These are phyloP conservation scores for Moesziomyces sp. DNA, from an alignment of 1,284 basidiomycete genomes.

Conservation along the genomic window DNA sequence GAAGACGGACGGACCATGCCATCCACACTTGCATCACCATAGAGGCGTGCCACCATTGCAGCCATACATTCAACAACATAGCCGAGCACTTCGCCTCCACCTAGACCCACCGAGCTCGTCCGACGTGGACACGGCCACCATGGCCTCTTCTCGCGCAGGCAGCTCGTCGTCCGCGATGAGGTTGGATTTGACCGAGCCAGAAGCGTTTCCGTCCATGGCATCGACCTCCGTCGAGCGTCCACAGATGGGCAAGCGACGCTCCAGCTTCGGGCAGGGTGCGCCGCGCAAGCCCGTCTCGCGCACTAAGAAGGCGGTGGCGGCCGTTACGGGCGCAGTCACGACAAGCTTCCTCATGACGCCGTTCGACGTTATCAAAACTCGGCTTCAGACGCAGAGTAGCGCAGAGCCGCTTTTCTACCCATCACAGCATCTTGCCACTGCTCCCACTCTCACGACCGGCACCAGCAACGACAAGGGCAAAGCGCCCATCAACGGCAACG, in stretches of 20 bases:
- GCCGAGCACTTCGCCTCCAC: conserved; percentile 13
- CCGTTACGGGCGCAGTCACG: conserved; percentile 80
- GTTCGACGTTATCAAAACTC: conserved; percentile 91
- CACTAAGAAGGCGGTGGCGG: conserved; percentile 77
- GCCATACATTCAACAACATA: not conserved
- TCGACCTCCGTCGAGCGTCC: conserved; percentile 36
- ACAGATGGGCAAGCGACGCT: conserved; percentile 4
- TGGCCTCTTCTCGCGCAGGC: conserved; percentile 9
- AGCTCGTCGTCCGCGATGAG: conserved; percentile 12
- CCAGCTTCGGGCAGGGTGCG: conserved; percentile 30
- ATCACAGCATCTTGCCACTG: conserved; percentile 33
- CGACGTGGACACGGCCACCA: not conserved
- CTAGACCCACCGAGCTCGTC: not conserved
- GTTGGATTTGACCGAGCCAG: conserved; percentile 17
- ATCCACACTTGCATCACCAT: not conserved
- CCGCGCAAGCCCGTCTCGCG: conserved; percentile 70
- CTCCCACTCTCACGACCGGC: conserved; percentile 5
- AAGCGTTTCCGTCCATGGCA: conserved; percentile 41
- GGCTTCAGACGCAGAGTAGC: conserved; percentile 80
- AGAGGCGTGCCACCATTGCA: not conserved
- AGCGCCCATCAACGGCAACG: conserved; percentile 3
- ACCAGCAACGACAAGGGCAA: conserved; percentile 23
- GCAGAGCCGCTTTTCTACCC: conserved; percentile 56
- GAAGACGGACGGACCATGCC: not conserved
- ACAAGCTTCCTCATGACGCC: conserved; percentile 92